Conservation (phyloP, 169 alveolate genomes). For the Plasmodium gallinaceum region DNA sequence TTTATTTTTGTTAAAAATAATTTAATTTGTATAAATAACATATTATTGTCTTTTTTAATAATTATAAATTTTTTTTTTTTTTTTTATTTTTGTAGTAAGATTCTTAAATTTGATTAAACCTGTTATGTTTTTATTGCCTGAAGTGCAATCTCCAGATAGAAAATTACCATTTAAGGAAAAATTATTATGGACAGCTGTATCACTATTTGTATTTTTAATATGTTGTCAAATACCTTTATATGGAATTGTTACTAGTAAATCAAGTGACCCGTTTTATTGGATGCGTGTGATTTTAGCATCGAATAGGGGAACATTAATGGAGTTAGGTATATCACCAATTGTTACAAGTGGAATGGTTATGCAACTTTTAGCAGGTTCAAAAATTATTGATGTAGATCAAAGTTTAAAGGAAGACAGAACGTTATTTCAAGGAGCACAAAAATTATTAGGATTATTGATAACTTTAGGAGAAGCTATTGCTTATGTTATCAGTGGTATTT, state of each 20-base stretch:
- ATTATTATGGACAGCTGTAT: conserved; percentile 98
- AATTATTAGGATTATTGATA: conserved; percentile 97
- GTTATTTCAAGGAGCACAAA: conserved; percentile 97
- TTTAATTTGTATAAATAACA: no score
- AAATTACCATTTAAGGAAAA: conserved; percentile 96
- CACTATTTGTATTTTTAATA: conserved; percentile 96
- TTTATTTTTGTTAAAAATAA: no score
- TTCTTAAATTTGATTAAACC: conserved; percentile 97
- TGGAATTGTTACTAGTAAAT: conserved; percentile 96
- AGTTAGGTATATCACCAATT: conserved; percentile 98
- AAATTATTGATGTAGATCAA: conserved; percentile 98
- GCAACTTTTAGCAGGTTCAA: conserved; percentile 99
- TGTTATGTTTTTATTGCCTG: conserved; percentile 97
- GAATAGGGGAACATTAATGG: conserved; percentile 99
- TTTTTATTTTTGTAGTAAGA: conserved; percentile 85
- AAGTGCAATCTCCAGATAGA: conserved; percentile 96
- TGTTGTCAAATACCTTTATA: conserved; percentile 99
- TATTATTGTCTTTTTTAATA: no score
- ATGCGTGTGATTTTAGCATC: conserved; percentile 99
- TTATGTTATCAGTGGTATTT: conserved; percentile 98
- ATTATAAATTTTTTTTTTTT: neutral
- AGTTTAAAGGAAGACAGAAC: conserved; percentile 98
- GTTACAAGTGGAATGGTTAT: conserved; percentile 99
- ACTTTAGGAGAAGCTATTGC: conserved; percentile 99
- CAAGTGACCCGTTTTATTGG: conserved; percentile 99